A percentile compares a stretch with the other conserved stretches of the same genome.
Evolutionary conservation across 768 basidiomycete genomes (phyloP).

Genomic region (Boletus reticuloceps): DNA sequence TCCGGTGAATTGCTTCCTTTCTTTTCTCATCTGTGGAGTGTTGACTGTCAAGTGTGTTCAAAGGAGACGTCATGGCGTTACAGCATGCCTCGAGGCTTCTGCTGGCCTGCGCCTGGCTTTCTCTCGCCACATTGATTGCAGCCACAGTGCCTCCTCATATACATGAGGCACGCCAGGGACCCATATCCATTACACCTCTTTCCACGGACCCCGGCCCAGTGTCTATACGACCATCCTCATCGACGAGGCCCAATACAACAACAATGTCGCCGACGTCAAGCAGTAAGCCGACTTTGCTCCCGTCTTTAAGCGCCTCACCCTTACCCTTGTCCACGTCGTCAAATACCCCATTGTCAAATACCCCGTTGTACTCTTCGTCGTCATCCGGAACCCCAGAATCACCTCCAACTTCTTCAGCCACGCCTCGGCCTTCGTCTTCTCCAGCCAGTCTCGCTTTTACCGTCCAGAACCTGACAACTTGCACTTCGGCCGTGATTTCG

Average conservation of each 20-base stretch:
- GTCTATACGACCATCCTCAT: neutral
- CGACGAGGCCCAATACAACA: neutral
- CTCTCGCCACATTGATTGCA: conserved; percentile 7
- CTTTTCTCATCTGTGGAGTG: neutral
- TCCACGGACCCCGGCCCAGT: conserved; percentile 5
- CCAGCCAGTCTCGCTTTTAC: conserved; percentile 19
- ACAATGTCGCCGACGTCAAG: conserved; percentile 15
- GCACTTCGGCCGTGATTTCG: conserved; percentile 29
- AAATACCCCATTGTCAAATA: neutral
- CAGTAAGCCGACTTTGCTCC: conserved; percentile 12
- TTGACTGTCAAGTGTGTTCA: neutral
- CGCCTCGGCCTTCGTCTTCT: conserved; percentile 15
- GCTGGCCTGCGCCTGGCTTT: conserved; percentile 5
- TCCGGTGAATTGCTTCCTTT: neutral
- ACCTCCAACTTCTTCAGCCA: conserved; percentile 13
- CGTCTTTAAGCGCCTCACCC: conserved; percentile 6
- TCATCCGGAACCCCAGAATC: conserved; percentile 7
- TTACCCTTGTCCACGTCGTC: neutral
- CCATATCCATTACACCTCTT: neutral
- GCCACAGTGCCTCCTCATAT: conserved; percentile 12
- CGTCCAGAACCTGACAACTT: conserved; percentile 34
- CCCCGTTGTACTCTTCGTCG: neutral
- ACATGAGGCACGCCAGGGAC: conserved; percentile 24
- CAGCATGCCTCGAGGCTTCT: neutral
- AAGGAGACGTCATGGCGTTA: conserved; percentile 14